Evolutionary conservation across 768 basidiomycete species (phyloP), one percentile per base, ranked within the genome.

Genomic region (Glaciozyma martinii): DNA sequence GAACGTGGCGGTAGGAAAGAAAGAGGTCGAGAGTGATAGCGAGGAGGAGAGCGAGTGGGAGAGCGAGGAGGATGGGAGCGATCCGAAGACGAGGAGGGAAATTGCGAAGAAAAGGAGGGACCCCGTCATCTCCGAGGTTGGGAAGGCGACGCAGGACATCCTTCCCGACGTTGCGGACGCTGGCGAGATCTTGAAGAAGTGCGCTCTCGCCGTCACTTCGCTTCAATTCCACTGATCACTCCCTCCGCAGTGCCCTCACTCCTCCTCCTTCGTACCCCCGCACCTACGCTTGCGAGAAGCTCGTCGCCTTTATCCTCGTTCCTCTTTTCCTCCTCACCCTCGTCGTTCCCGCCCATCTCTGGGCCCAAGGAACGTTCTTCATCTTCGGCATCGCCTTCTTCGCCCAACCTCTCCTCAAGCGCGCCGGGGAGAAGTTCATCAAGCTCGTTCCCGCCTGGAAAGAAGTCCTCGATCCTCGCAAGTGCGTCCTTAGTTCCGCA

Each of bases 391-490:
- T 77, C 50, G 76, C 65, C 10, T 75, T 78, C 65, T 79, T 77
- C 66, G 78, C 74, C 49, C 77, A 78, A 52, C 77, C 77, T 7
- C 33, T 78, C 29, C 62, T 79, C 60, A 72, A 71, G 23, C 71
- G 72, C 27, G 76, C 63, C 27, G 66, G 66, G 12, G 71, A 70
- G 49, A 56, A 72, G 55, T 73, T 77, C 46, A 62, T 77, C 23
- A 69, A 74, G 55, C 61, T 70, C 47, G 74, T 78, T 16, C 77
- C 77, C n/a, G 71, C 78, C 66, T 79, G 78, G 78, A 67, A 75
- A 66, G 75, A 77, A 23, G 43, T 67, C 43, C 52, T 79, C 55
- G 77, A 79, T 62, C 71, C 77, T 27, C 66, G 78, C 66, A 78
- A 78, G 76, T 77, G 66, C 66, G 75, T 1, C 5, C 30, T 42